phyloP scores from a whole-genome alignment of 306 rosid genomes.

The Fagus crenata region DNA sequence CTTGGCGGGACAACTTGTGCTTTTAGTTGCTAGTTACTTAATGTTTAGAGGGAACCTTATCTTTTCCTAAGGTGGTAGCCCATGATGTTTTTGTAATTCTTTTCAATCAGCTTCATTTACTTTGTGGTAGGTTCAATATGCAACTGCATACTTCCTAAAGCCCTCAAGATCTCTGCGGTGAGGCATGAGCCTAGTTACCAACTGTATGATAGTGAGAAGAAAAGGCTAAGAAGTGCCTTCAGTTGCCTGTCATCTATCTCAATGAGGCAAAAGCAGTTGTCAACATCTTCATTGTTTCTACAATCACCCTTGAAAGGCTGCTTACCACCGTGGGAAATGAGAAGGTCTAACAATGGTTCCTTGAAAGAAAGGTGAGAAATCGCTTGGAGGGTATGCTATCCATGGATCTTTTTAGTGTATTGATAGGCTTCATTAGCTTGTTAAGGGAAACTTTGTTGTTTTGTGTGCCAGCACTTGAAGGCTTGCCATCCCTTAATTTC shows the following conservation, averaged over 20 bases:
- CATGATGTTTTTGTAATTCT: background rate
- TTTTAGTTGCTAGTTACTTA: background rate
- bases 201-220: conserved; percentile 67
- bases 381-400: conserved; percentile 22
- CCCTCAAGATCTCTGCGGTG: conserved; percentile 71
- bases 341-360: conserved; percentile 73
- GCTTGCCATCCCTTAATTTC: conserved; percentile 20
- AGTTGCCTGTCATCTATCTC: conserved; percentile 84
- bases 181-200: conserved; percentile 68
- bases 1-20: background rate
- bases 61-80: background rate
- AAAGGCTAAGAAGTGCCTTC: conserved; percentile 61
- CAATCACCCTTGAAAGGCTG: conserved; percentile 92
- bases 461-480: background rate
- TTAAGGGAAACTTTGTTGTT: conserved; percentile 20
- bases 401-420: conserved; percentile 18
- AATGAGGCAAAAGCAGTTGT: conserved; percentile 87
- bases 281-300: conserved; percentile 76
- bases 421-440: conserved; percentile 19
- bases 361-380: conserved; percentile 71
- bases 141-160: conserved; percentile 83
- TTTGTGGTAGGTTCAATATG: conserved; percentile 72
- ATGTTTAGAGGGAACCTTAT: background rate
- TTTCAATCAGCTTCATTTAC: conserved; percentile 9
- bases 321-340: conserved; percentile 74